Conservation (phyloP, 2,329 filamentous ascomycete genomes). For the Xylariaceae sp. region DNA sequence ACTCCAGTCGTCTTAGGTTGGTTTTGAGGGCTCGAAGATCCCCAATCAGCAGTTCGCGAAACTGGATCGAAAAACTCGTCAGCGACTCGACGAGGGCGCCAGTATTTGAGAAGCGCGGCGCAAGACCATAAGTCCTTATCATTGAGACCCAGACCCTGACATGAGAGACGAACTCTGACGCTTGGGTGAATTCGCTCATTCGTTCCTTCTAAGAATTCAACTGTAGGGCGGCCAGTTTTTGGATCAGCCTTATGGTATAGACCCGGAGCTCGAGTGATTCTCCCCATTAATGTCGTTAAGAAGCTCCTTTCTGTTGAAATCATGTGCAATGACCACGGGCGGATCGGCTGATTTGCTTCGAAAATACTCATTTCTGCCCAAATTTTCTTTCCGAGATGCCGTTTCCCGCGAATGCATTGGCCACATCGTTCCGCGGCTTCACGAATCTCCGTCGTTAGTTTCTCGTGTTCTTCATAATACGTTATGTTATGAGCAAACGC, state of each 20-base stretch:
- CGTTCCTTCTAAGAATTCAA: slow-evolving; percentile 45
- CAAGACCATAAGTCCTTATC: slow-evolving; percentile 46
- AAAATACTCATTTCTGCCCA: slow-evolving; percentile 49
- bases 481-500: slow-evolving; percentile 36
- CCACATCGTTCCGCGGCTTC: slow-evolving; percentile 12
- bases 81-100: slow-evolving; percentile 39
- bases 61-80: slow-evolving; percentile 34
- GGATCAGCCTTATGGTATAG: slow-evolving; percentile 44
- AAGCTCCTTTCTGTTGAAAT: slow-evolving; percentile 38
- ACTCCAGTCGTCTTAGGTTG: slow-evolving; percentile 19
- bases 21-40: slow-evolving; percentile 4
- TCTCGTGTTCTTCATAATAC: slow-evolving; percentile 38
- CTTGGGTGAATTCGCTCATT: slow-evolving; percentile 54
- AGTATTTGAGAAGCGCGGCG: slow-evolving; percentile 39
- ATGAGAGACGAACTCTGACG: slow-evolving; percentile 50
- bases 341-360: slow-evolving; percentile 43
- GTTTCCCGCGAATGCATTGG: slow-evolving; percentile 1
- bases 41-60: slow-evolving; percentile 23
- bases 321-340: slow-evolving; percentile 46
- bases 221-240: slow-evolving; percentile 33
- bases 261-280: slow-evolving; percentile 43
- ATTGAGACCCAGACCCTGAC: slow-evolving; percentile 46
- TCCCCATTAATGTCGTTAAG: slow-evolving; percentile 43
- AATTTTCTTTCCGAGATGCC: slow-evolving; percentile 5
- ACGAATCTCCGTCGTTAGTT: slow-evolving; percentile 8